Evolutionary conservation across 2,329 filamentous ascomycete genomes (phyloP).

Genomic region (Aspergillus glaucus): DNA sequence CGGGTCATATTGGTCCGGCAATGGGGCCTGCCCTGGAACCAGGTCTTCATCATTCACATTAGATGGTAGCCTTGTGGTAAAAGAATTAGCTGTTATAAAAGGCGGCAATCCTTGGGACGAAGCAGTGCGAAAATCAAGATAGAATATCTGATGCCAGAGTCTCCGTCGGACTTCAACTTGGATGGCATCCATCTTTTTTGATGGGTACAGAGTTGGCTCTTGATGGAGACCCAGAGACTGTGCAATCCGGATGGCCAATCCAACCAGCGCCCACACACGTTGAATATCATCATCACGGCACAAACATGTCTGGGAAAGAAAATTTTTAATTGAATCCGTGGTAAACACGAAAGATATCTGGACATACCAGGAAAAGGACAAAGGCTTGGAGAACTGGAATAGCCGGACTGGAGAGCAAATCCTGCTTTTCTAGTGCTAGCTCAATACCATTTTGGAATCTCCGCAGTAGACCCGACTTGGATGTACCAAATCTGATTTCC

Average conservation of each 20-base stretch:
- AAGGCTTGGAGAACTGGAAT: not conserved
- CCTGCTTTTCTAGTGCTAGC: not conserved
- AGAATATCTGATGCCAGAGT: not conserved
- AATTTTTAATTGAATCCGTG: not conserved
- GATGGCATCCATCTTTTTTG: not conserved
- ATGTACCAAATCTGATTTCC: not conserved
- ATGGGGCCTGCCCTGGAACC: not conserved
- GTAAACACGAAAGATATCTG: not conserved
- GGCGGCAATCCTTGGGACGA: not conserved
- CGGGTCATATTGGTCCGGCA: not conserved
- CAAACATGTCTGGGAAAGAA: not conserved
- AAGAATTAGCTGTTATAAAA: not conserved
- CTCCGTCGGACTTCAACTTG: not conserved
- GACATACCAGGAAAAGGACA: not conserved
- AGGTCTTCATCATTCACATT: conserved; percentile 1
- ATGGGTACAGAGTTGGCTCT: not conserved
- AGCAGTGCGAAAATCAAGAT: not conserved
- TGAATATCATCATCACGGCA: not conserved
- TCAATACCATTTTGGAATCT: not conserved
- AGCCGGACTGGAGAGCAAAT: not conserved
- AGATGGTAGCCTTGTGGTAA: not conserved
- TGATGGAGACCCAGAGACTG: not conserved
- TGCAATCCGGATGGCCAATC: not conserved
- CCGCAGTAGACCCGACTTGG: not conserved
- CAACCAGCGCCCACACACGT: not conserved